Evolutionary conservation across 352 stramenopile species (phyloP).

Genomic region (Phytophthora chlamydospora): DNA sequence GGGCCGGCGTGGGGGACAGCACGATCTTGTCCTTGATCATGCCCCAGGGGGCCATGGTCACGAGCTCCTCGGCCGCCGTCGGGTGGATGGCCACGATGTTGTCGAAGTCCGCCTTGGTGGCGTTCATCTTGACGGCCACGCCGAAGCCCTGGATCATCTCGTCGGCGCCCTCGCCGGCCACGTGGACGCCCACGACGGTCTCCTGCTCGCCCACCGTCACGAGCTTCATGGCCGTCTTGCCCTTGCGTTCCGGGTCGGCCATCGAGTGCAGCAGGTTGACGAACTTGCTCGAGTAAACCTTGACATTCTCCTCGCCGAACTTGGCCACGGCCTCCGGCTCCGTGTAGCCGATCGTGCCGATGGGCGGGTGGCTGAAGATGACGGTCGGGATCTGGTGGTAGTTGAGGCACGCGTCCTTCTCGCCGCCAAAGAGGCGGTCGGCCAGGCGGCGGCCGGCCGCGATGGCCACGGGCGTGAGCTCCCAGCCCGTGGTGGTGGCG

Average conservation of each 20-base stretch:
- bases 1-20: conserved; percentile 50
- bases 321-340: conserved; percentile 92
- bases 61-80: conserved; percentile 96
- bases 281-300: conserved; percentile 96
- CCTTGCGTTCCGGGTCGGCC: conserved; percentile 90
- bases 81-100: conserved; percentile 95
- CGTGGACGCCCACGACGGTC: conserved; percentile 95
- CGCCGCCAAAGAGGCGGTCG: conserved; percentile 91
- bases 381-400: conserved; percentile 97
- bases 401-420: conserved; percentile 72
- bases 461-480: conserved; percentile 91
- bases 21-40: conserved; percentile 83
- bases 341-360: conserved; percentile 95
- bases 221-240: conserved; percentile 95
- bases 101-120: conserved; percentile 97
- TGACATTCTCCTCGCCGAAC: conserved; percentile 94
- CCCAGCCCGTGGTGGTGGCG: conserved; percentile 86
- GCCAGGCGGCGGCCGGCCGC: conserved; percentile 88
- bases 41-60: conserved; percentile 93
- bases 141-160: conserved; percentile 99
- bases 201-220: conserved; percentile 87
- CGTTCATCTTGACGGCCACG: conserved; percentile 98
- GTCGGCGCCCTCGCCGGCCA: conserved; percentile 93
- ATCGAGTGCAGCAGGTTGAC: conserved; percentile 96
- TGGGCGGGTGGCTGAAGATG: conserved; percentile 96